Base-by-base conservation (phyloP, 2,329 filamentous ascomycete genomes). In the Paecilomyces sp. region DNA sequence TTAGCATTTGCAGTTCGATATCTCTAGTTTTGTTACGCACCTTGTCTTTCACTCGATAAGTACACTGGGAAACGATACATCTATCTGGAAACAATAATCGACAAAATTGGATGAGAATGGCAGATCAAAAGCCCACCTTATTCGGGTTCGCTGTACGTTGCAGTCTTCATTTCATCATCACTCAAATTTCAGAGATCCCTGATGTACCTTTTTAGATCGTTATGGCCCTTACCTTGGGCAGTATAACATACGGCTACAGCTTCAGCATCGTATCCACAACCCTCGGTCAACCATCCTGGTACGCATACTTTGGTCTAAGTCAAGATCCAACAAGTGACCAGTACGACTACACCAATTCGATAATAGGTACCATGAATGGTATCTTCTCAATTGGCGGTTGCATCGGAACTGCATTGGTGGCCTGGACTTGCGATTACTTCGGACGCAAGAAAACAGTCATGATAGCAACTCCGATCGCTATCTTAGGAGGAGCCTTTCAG, bases 401-500 rank as follows among this genome's bases (percentile, higher is more conserved):
- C 28, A 54, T 64, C 30, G 63, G 63, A 36, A 55, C 61, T 57
- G 55, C 61, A 28, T 57, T 61, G 30, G 63, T 57, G 36, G 60
- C 58, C 54, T 65, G 63, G 60, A 57, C 60, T 24, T 61, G 61
- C 54, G 59, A 65, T 56, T 60, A 28, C 33, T 57, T 63, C 31
- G 63, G 61, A 22, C 22, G 22, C 22, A 22, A 22, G 22, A 22
- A 22, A 22, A 22, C 22, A 22, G 22, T 25, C 62, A 62, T 22
- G 58, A 59, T 61, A 22, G 60, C 60, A 36, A 57, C 56, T 47
- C 22, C 57, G 24, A 60, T 65, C 54, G 60, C 57, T 52, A 59
- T 63, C 51, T 36, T 63, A 34, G 58, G 58, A 18, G 60, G 58
- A 9, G 62, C 60, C 18, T 57, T 65, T 18, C 62, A 65, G 41